Evolutionary conservation across 1,139 yeast genomes (phyloP), one percentile per base, ranked within the genome.

Genomic region (Blastobotrys arbuscula): DNA sequence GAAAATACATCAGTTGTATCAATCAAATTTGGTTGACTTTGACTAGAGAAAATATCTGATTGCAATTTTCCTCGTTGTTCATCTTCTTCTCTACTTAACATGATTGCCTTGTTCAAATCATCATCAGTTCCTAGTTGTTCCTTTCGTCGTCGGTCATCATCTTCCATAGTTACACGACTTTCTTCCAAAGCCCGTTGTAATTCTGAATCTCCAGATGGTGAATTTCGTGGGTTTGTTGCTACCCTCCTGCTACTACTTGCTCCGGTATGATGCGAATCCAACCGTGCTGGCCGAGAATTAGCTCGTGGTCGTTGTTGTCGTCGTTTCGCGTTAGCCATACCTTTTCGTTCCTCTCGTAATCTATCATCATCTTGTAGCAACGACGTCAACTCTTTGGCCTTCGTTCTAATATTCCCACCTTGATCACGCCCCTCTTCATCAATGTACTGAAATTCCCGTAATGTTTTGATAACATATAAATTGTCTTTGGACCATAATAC

Each of bases 401-500:
- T 88, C 42, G 87, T 89, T 54, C 99, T 77, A 55, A 92, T 67
- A 49, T 88, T 79, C 9, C 88, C 86, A 18, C 99, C 98, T 60
- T 88, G 95, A 67, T 94, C 99, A 42, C 75, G 72, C 47, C 88
- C 90, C 13, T 71, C 62, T 50, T 87, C 95, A 63, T 92, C 97
- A 46, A 79, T 76, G 63, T 84, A 87, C 56, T 84, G 85, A 65
- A 94, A 92, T 65, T 94, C 98, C 51, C 96, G 78, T 59, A 92
- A 75, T 0, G 97, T 90, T 70, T 90, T 90, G 64, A 92, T 81
- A 51, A 92, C 77, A 67, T 89, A 92, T 47, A 92, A 68, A 65
- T 92, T 92, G 65, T 89, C 96, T 65, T 83, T 84, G 52, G 95
- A 83, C 99, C 99, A 92, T 47, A 84, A 73, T 8, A 92, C 96